These are phyloP conservation scores for Trametes hirsuta DNA, from an alignment of 1,284 basidiomycete genomes.

Conservation along the genomic window DNA sequence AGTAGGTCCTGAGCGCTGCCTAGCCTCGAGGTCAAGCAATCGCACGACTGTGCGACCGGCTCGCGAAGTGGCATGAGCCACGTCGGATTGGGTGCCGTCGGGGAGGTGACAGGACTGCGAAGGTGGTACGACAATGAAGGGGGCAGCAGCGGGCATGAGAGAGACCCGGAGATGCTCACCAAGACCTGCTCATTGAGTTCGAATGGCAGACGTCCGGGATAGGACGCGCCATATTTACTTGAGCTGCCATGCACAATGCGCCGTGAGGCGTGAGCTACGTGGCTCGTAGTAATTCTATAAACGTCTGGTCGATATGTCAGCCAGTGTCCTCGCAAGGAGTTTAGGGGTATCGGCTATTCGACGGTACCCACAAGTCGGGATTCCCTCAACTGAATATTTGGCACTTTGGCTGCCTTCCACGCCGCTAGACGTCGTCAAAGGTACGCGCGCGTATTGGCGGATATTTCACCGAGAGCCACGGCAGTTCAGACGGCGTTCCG, in stretches of 20 bases:
- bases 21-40: slow-evolving; percentile 21
- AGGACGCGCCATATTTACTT: neutral
- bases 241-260: neutral
- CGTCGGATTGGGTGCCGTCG: slow-evolving; percentile 10
- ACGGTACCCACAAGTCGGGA: no score
- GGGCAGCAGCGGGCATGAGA: neutral
- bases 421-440: no score
- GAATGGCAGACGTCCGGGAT: neutral
- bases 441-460: no score
- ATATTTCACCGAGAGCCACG: no score
- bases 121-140: slow-evolving; percentile 7
- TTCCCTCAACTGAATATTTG: no score
- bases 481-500: no score
- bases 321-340: no score
- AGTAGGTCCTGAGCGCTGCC: slow-evolving; percentile 2
- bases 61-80: neutral
- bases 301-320: no score
- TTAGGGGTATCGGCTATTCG: no score
- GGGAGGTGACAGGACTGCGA: neutral
- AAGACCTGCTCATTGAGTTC: neutral
- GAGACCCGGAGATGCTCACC: neutral
- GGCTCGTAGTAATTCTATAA: neutral
- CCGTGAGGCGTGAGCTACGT: neutral
- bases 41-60: slow-evolving; percentile 22
- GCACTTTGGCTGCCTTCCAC: no score